These are phyloP conservation scores for Aureobasidium sp. DNA, from an alignment of 2,329 filamentous ascomycete genomes.

Conservation along the genomic window DNA sequence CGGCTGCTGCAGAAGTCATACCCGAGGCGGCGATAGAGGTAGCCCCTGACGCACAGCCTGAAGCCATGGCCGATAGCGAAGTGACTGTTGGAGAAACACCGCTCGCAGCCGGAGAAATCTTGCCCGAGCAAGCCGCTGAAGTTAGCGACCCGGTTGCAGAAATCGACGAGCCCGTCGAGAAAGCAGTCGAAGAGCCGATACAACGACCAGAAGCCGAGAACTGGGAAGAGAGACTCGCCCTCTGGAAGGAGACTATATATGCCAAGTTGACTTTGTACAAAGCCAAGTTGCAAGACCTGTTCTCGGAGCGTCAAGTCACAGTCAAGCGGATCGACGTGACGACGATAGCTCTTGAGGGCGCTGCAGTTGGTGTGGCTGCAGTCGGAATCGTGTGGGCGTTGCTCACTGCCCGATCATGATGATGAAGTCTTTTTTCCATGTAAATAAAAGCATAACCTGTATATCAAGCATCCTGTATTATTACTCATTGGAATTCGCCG, in stretches of 20 bases:
- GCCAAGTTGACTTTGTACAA: not conserved
- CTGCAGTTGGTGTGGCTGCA: constrained; percentile 31
- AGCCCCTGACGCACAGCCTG: not conserved
- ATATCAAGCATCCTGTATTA: constrained; percentile 9
- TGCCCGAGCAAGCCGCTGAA: constrained; percentile 20
- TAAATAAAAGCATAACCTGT: constrained; percentile 9
- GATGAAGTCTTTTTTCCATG: constrained; percentile 4
- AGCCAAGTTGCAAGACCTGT: constrained; percentile 23
- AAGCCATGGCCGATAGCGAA: not conserved
- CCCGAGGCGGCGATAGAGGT: constrained; percentile 1
- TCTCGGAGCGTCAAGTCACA: constrained; percentile 37
- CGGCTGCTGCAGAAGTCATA: constrained; percentile 14
- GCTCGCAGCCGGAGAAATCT: constrained; percentile 17
- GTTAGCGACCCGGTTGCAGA: not conserved
- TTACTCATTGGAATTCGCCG: constrained; percentile 63
- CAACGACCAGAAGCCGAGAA: not conserved
- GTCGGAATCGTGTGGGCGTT: constrained; percentile 28
- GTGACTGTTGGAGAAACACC: constrained; percentile 9
- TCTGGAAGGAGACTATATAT: not conserved
- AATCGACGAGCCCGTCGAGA: not conserved
- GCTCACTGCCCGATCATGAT: constrained; percentile 22
- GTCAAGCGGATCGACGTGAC: constrained; percentile 39
- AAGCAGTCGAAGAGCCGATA: not conserved
- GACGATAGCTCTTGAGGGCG: constrained; percentile 34
- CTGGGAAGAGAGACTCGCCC: constrained; percentile 1